These are phyloP conservation scores for Acephala macrosclerotiorum DNA, from an alignment of 2,329 filamentous ascomycete species.

Conservation along the genomic window DNA sequence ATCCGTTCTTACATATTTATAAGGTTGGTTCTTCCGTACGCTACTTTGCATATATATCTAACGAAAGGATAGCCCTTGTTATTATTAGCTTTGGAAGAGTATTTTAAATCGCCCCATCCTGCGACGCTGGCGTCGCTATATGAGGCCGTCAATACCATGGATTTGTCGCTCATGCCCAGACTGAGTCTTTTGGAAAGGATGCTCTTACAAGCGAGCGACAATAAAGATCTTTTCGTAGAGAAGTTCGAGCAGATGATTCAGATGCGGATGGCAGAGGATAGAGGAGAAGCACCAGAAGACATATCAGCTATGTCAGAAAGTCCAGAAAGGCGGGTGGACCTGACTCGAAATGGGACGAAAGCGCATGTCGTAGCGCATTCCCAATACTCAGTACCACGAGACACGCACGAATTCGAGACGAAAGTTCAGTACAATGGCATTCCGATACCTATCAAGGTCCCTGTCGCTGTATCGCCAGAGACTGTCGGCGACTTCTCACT, in stretches of 20 bases:
- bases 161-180: conserved; percentile 89
- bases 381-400: conserved; percentile 80
- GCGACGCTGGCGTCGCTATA: conserved; percentile 91
- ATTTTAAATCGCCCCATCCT: conserved; percentile 89
- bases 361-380: conserved; percentile 67
- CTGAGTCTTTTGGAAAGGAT: conserved; percentile 84
- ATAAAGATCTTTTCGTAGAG: conserved; percentile 95
- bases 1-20: conserved; percentile 98
- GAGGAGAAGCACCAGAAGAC: conserved; percentile 49
- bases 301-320: conserved; percentile 56
- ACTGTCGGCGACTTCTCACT: conserved; percentile 97
- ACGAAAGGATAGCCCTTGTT: conserved; percentile 72
- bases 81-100: conserved; percentile 90
- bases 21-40: conserved; percentile 65
- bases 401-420: conserved; percentile 98
- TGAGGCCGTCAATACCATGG: conserved; percentile 94
- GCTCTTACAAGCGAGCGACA: conserved; percentile 88
- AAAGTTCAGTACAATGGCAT: conserved; percentile 96
- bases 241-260: conserved; percentile 97
- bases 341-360: conserved; percentile 66
- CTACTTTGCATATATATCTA: conserved; percentile 25
- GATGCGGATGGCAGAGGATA: conserved; percentile 75
- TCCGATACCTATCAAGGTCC: conserved; percentile 95
- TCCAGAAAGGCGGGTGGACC: conserved; percentile 46
- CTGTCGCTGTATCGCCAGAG: conserved; percentile 91